Evolutionary conservation across 2,329 filamentous ascomycete genomes (phyloP), one percentile per base, ranked within the genome.

Genomic region (Ophiostoma himal-ulmi): DNA sequence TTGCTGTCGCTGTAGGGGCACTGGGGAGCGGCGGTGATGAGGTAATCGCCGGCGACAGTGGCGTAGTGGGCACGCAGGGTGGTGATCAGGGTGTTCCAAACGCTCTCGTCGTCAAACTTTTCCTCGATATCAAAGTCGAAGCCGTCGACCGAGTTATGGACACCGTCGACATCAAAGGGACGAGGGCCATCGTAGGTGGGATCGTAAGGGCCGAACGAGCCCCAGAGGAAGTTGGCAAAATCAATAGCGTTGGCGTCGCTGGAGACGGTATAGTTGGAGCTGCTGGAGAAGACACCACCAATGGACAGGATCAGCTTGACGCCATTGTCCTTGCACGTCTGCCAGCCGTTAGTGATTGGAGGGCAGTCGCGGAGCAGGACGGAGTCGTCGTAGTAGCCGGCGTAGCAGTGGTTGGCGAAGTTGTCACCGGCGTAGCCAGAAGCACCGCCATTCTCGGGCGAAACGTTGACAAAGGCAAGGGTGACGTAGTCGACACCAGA

Each of bases 291-390:
- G 13, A 73, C 84, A 57, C 88, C 88, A 64, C 88, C 88, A 66
- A 91, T 83, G 14, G 88, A 90, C 36, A 90, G 81, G 60, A 90
- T 78, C 69, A 91, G 84, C 73, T 87, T 89, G 79, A 89, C 90
- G 70, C 84, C 83, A 70, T 84, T 78, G 5, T 77, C 73, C 76
- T 89, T 87, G 77, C 88, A 91, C 37, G 80, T 75, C 64, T 77
- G 73, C 69, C 81, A 77, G 48, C 80, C 80, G 22, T 74, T 74
- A 20, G 76, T 76, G 68, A 81, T 78, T 67, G 71, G 71, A 20
- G 75, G 77, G 73, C 80, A 82, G 22, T 74, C 70, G 48, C 70
- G 74, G 0, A 80, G 76, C 39, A 82, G 77, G 37, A 74, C 71
- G 13, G 80, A 79, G 30, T 73, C 69, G 44, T 48, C 7, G 73